Evolutionary conservation across 208 protist genomes (phyloP).

Genomic region (Tritrichomonas musculus): DNA sequence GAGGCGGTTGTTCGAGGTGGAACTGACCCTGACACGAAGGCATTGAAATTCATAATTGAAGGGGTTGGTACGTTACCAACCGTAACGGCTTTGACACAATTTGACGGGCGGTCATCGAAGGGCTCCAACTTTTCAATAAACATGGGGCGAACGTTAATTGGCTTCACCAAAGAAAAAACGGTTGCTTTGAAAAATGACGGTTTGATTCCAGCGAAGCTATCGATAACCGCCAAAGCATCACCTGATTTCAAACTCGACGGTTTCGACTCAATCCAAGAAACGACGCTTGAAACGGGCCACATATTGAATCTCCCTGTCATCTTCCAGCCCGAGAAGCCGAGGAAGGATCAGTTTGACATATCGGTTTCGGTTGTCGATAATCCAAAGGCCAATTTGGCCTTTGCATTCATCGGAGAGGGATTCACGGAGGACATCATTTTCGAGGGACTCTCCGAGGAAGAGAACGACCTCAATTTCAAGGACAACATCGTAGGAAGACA

Average conservation of each 20-base stretch:
- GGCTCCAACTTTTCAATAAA: background rate
- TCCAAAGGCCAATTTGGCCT: background rate
- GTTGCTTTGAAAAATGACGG: background rate
- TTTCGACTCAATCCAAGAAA: background rate
- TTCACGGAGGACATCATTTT: slow-evolving; percentile 4
- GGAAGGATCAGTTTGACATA: slow-evolving; percentile 4
- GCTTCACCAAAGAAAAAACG: background rate
- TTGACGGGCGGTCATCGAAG: background rate
- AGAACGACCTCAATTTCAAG: background rate
- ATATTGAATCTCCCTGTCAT: slow-evolving; percentile 21
- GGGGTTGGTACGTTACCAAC: slow-evolving; percentile 3
- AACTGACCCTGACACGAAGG: background rate
- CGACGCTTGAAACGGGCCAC: background rate
- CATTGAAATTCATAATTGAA: background rate
- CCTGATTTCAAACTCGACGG: background rate
- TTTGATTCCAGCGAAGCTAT: background rate
- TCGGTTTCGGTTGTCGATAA: background rate
- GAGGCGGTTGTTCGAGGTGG: background rate
- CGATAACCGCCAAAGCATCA: background rate
- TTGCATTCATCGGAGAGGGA: background rate
- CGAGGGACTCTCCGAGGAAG: background rate
- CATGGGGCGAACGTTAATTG: background rate
- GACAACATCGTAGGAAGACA: slow-evolving; percentile 20
- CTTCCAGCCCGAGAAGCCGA: background rate
- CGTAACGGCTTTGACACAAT: background rate